These are phyloP conservation scores for Syzygium malaccense DNA, from an alignment of 441 rosid species.

Conservation along the genomic window DNA sequence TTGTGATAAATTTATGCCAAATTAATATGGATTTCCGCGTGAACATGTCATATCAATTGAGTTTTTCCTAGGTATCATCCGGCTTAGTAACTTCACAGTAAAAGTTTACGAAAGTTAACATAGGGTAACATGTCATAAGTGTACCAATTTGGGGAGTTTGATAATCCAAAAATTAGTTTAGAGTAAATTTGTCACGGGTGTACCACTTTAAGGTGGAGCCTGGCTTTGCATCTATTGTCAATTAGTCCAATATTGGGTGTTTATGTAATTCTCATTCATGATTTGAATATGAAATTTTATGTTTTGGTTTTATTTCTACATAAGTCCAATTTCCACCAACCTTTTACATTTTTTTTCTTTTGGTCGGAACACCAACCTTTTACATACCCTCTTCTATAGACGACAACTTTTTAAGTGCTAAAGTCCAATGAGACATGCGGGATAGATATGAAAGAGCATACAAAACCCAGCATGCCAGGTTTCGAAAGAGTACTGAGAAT, in stretches of 20 bases:
- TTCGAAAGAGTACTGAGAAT: no score
- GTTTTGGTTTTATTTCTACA: not conserved
- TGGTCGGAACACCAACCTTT: not conserved
- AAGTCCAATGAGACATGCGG: not conserved
- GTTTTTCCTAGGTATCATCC: no score
- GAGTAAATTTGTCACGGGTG: no score
- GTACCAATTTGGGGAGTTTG: no score
- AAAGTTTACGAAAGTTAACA: no score
- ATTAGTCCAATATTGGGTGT: not conserved
- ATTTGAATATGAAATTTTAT: not conserved
- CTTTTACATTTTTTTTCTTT: not conserved
- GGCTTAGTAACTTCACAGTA: no score
- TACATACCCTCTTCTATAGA: no score
- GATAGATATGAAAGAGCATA: not conserved
- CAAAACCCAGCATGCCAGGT: not conserved
- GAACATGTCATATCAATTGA: no score
- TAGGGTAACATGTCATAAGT: no score
- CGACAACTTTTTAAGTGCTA: not conserved
- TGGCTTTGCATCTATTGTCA: not conserved
- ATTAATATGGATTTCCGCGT: no score
- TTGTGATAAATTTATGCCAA: no score
- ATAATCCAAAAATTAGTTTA: no score
- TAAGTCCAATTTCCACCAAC: not conserved
- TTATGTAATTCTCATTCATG: not conserved
- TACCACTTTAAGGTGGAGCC: not conserved